Evolutionary conservation across 78 protist species (phyloP).

Genomic region (Pigoraptor vietnamica): DNA sequence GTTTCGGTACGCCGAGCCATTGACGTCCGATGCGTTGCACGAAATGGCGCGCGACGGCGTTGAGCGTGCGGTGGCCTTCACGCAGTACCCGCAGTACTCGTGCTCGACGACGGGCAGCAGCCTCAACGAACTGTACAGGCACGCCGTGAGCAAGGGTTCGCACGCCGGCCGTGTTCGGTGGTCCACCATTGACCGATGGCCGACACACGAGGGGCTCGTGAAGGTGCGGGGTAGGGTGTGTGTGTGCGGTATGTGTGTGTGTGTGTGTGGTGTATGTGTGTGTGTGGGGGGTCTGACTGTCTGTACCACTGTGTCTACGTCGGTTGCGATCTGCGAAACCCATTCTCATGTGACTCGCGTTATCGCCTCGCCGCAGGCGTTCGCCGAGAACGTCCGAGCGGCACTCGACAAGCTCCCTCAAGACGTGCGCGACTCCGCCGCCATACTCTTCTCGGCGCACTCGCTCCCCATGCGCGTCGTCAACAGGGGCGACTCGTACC

Average conservation of each 20-base stretch:
- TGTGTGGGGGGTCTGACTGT: neutral
- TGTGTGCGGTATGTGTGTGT: neutral
- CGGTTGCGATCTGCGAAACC: no score
- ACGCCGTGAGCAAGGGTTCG: neutral
- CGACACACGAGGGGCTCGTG: constrained; percentile 40
- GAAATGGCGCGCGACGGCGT: constrained; percentile 61
- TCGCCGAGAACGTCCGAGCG: constrained; percentile 19
- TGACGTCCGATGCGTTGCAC: constrained; percentile 58
- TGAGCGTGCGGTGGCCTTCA: constrained; percentile 67
- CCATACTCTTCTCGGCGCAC: constrained; percentile 78
- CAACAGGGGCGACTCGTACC: constrained; percentile 76
- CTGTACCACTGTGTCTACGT: no score
- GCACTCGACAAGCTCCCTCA: constrained; percentile 5
- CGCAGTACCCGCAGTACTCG: constrained; percentile 80
- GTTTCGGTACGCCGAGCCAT: constrained; percentile 76
- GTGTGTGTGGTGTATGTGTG: constrained; percentile 4
- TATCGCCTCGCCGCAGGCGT: constrained; percentile 40
- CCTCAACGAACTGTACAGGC: constrained; percentile 49
- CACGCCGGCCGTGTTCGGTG: constrained; percentile 19
- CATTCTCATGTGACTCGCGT: neutral
- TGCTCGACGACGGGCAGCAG: constrained; percentile 74
- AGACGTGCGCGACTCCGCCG: neutral
- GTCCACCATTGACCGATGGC: constrained; percentile 77
- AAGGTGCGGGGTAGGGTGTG: neutral
- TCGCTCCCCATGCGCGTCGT: constrained; percentile 81